Evolutionary conservation across 768 basidiomycete genomes (phyloP).

Genomic region (Podaxis rugospora): DNA sequence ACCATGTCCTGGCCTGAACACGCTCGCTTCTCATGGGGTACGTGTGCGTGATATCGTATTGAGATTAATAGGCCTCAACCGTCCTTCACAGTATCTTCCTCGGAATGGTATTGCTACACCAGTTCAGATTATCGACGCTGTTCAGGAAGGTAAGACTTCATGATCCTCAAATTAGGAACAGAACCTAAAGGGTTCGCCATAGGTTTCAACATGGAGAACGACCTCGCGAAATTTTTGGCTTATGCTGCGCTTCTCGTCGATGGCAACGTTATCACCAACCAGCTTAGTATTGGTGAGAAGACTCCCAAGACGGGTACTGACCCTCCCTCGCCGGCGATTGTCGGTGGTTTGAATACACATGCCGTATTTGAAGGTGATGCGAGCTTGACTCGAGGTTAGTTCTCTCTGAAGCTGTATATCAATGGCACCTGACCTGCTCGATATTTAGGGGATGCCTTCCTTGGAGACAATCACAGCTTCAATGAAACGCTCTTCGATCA

Average conservation of each 20-base stretch:
- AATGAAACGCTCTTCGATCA: constrained; percentile 18
- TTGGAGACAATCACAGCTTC: constrained; percentile 19
- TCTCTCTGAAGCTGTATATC: not conserved
- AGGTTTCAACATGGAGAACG: constrained; percentile 15
- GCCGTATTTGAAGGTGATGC: constrained; percentile 15
- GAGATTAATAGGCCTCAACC: not conserved
- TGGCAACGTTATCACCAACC: constrained; percentile 14
- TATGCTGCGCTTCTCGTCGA: constrained; percentile 16
- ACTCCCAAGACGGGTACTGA: constrained; percentile 12
- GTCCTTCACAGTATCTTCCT: constrained; percentile 13
- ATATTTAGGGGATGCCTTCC: constrained; percentile 13
- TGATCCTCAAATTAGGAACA: not conserved
- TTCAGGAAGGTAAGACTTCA: constrained; percentile 13
- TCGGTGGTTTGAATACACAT: constrained; percentile 17
- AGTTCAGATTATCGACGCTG: constrained; percentile 13
- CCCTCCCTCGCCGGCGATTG: constrained; percentile 16
- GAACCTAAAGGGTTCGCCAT: not conserved
- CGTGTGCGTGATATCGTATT: not conserved
- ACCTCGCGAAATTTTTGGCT: constrained; percentile 14
- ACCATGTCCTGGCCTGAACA: constrained; percentile 18
- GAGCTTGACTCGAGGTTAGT: constrained; percentile 13
- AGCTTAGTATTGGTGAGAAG: constrained; percentile 16
- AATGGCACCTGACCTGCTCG: not conserved
- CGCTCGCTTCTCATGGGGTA: constrained; percentile 19
- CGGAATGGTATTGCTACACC: constrained; percentile 15